A percentile compares a stretch with the other conserved stretches of the same genome.
Conservation (phyloP, 2,329 filamentous ascomycete species). For the Sporothrix variecibatus region DNA sequence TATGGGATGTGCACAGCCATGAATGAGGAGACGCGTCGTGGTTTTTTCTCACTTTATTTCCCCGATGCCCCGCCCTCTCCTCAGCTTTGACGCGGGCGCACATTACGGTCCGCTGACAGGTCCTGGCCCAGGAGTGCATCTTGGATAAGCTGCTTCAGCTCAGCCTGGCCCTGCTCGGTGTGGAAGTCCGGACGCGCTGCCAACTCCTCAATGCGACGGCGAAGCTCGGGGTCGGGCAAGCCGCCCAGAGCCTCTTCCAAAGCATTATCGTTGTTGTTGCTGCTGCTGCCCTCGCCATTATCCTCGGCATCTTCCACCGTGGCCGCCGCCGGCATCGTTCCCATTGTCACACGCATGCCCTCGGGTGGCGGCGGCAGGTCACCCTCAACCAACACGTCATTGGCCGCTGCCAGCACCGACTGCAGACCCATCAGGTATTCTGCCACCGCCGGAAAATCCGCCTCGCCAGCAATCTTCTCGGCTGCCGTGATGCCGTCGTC, state of each 20-base stretch:
- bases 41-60: neutral
- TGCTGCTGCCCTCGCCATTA: neutral
- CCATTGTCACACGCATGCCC: conserved; percentile 76
- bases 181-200: conserved; percentile 82
- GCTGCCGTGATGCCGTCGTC: conserved; percentile 76
- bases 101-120: conserved; percentile 63
- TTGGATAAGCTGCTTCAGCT: conserved; percentile 75
- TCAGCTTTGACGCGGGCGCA: conserved; percentile 63
- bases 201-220: conserved; percentile 83
- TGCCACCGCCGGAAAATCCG: conserved; percentile 73
- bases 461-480: conserved; percentile 78
- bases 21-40: conserved; percentile 36
- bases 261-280: neutral
- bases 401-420: conserved; percentile 32
- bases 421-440: conserved; percentile 62
- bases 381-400: conserved; percentile 27
- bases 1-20: conserved; percentile 59
- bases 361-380: conserved; percentile 67
- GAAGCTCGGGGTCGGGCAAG: conserved; percentile 77
- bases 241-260: conserved; percentile 50
- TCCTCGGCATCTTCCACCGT: conserved; percentile 49
- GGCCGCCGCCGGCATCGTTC: conserved; percentile 60
- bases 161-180: conserved; percentile 74
- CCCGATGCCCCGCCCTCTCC: neutral
- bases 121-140: conserved; percentile 74